Evolutionary conservation across 2,329 filamentous ascomycete genomes (phyloP).

Genomic region (Cladosporium sp.): DNA sequence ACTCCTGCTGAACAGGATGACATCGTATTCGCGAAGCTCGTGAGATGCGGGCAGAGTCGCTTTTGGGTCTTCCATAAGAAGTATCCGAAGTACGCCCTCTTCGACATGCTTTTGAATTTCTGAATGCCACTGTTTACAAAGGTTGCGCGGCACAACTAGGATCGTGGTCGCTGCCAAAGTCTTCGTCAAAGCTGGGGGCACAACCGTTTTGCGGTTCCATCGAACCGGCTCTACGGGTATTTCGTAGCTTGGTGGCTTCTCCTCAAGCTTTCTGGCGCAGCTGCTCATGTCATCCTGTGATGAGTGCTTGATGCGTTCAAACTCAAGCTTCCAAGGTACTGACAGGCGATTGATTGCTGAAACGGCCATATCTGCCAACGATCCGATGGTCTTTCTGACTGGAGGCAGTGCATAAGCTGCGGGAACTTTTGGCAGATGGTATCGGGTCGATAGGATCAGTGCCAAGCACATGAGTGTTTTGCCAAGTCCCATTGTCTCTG

Average conservation of each 20-base stretch:
- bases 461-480: slow-evolving; percentile 83
- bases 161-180: slow-evolving; percentile 67
- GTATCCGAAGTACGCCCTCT: slow-evolving; percentile 51
- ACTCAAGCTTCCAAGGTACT: slow-evolving; percentile 65
- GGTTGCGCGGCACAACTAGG: slow-evolving; percentile 76
- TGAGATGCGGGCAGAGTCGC: slow-evolving; percentile 54
- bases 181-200: slow-evolving; percentile 47
- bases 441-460: slow-evolving; percentile 67
- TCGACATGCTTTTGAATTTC: slow-evolving; percentile 77
- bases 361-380: slow-evolving; percentile 72
- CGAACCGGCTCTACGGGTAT: slow-evolving; percentile 37
- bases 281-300: slow-evolving; percentile 48
- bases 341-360: slow-evolving; percentile 62
- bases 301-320: slow-evolving; percentile 48
- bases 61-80: slow-evolving; percentile 55
- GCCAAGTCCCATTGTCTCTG: slow-evolving; percentile 74
- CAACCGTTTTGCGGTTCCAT: slow-evolving; percentile 39
- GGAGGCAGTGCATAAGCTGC: slow-evolving; percentile 50
- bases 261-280: slow-evolving; percentile 52
- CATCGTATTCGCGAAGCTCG: slow-evolving; percentile 63
- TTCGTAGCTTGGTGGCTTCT: slow-evolving; percentile 34
- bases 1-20: slow-evolving; percentile 71
- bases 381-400: slow-evolving; percentile 50
- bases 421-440: slow-evolving; percentile 64
- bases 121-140: slow-evolving; percentile 76